A percentile compares a stretch with the other conserved stretches of the same genome.
phyloP scores from a whole-genome alignment of 495 filamentous ascomycete genomes.

The Neurospora terricola region DNA sequence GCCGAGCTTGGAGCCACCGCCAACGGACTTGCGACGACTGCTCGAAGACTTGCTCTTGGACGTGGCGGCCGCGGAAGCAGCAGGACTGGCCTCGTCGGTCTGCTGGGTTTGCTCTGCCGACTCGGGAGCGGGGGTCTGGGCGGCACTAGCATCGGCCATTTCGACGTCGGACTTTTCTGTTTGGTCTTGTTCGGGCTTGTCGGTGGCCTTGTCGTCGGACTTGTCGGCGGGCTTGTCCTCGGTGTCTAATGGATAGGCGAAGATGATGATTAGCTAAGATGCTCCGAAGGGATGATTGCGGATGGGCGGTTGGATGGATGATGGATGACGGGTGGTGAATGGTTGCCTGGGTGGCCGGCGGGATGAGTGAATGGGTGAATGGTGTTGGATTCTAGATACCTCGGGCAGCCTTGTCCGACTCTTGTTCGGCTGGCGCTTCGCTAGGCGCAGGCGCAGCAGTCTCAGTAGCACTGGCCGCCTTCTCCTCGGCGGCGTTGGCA shows the following conservation, averaged over 20 bases:
- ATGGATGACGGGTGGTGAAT: neutral
- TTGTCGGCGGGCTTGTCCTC: slow-evolving; percentile 2
- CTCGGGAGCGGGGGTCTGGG: slow-evolving; percentile 18
- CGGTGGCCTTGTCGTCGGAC: slow-evolving; percentile 15
- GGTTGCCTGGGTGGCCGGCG: neutral
- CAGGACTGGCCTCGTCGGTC: slow-evolving; percentile 14
- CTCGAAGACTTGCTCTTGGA: slow-evolving; percentile 34
- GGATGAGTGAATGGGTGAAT: neutral
- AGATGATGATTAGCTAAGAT: slow-evolving; percentile 11
- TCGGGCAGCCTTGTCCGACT: slow-evolving; percentile 12
- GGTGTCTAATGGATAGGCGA: neutral
- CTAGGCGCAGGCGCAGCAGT: slow-evolving; percentile 10
- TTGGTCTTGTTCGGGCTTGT: slow-evolving; percentile 7
- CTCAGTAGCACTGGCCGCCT: neutral
- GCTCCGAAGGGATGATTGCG: neutral
- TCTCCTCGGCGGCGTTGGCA: slow-evolving; percentile 2
- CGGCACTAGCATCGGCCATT: slow-evolving; percentile 22
- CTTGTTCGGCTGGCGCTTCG: slow-evolving; percentile 3
- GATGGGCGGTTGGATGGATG: neutral
- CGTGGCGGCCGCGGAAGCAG: slow-evolving; percentile 16
- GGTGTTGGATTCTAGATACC: slow-evolving; percentile 8
- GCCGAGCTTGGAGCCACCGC: slow-evolving; percentile 64
- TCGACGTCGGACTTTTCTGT: slow-evolving; percentile 26
- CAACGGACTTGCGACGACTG: slow-evolving; percentile 56
- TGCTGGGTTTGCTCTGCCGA: slow-evolving; percentile 17